Base-by-base conservation (phyloP, 1,284 basidiomycete species). In the Sanghuangporus sanghuang region DNA sequence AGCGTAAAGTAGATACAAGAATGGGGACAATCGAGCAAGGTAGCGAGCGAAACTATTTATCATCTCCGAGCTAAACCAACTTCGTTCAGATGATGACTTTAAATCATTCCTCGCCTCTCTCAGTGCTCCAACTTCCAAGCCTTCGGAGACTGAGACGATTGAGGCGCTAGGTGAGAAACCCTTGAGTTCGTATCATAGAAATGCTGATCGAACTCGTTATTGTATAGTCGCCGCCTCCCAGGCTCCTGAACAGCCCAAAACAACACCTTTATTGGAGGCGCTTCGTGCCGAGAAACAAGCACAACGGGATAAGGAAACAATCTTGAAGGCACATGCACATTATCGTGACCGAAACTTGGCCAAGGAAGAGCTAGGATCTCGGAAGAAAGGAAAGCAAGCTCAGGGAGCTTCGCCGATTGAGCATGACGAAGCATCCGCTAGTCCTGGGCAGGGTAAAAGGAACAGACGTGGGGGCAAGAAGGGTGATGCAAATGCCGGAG, bases 211-310 rank as follows among this genome's bases (percentile, higher is more conserved):
- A 54, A 12, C 56, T 50, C n/a, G 27, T 48, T 14, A n/a, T 6
- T 23, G 21, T 49, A 27, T 60, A 90, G 88, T 87, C 67, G 82
- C 85, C 0, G 81, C 86, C 3, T 79, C 78, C 3, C 85, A 85
- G 67, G 78, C 82, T 0, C 73, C 79, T 0, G 79, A 85, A 2
- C 78, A 76, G 36, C 89, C 92, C 0, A 93, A 87, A 64, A 89
- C 90, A 0, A 96, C 95, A 0, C 95, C 95, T 0, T 81, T 96
- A 27, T 83, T 97, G 39, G 93, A 95, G 69, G 92, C 93, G 1
- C 83, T 97, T 61, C 92, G 91, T 69, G 89, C 89, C 0, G 88
- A 92, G 73, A 90, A 89, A 71, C 81, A 81, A 4, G 87, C 87
- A 0, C 81, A 85, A 69, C 86, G 84, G 66, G 89, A 90, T 70